Base-by-base conservation (phyloP, 2,329 filamentous ascomycete genomes). In the Penicillium occitanis region DNA sequence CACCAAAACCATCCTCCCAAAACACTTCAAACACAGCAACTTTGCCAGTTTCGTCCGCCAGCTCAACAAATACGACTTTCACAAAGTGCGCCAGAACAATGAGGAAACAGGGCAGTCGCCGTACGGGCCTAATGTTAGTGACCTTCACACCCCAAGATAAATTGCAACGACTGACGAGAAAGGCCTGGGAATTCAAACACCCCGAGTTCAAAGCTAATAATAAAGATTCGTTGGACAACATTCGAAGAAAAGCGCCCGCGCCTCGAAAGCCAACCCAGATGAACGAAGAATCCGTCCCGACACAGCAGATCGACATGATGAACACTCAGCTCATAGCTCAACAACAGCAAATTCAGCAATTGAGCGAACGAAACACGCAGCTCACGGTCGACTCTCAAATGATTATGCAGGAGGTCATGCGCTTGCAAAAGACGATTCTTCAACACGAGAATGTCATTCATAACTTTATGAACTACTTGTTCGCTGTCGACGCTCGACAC, bases 1-100 rank as follows among this genome's bases (percentile, higher is more conserved):
- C 75, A 98, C 95, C 25, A 97, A 97, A 78, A 91, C 91, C 46
- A 96, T 99, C 72, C 87, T 99, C 17, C 95, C 95, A 2, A 97
- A 98, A 77, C 93, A 98, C 74, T 99, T 99, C 84, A 99, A 99
- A 80, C 95, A 98, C 81, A 96, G 92, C 86, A 97, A 97, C 78
- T 97, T 97, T 82, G 93, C 93, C 37, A 97, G 93, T 79, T 97
- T 97, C 76, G 93, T 97, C 66, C 90, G 93, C 59, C 93, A 97
- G 77, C 83, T 97, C 66, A 97, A 97, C 83, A 97, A 97, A 77
- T 97, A 96, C 78, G 93, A 97, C 76, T 99, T 99, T 73, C 95
- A 99, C 84, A 99, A 99, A 84, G 93, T 98, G 69, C 88, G 95
- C 70, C 91, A 91, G 74, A 91, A 93, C 73, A 96, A 92, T 70